Base-by-base conservation (phyloP, 257 asterid species). In the Salvia splendens region DNA sequence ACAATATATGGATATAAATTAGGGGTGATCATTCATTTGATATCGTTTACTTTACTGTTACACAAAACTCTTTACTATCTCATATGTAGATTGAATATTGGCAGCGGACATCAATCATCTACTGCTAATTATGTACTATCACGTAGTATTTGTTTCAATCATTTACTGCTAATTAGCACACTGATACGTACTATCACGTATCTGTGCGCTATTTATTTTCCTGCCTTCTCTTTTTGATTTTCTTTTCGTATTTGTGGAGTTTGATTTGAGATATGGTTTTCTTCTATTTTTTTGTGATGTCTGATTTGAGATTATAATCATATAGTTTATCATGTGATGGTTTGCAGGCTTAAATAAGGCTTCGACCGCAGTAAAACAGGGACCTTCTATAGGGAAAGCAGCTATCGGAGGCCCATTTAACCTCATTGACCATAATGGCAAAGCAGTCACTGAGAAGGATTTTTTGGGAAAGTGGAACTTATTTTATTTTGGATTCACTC, bases 331-430 rank as follows among this genome's bases (percentile, higher is more conserved):
- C 5, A 11, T 30, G 12, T 54, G 20, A 20, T 63, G 78, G 68
- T 30, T 33, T 81, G 84, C 87, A 89, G 99, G 77, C 54, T 80
- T 90, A 73, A 81, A 65, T 70, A 80, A 35, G 47, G 87, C 94
- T 61, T 85, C 97, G 41, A 84, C 70, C 61, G 79, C 82, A 0
- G 92, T 83, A 61, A 86, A 73, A 64, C 84, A 90, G 51, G 96
- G 96, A 9, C 95, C 97, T 12, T 89, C 97, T 8, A 94, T 46
- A 8, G 97, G 99, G 77, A 90, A 84, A 77, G 92, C 97, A 16
- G 89, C 91, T 24, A 88, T 93, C 67, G 97, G 97, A 41, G 97
- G 97, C 57, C 95, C 97, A 30, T 93, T 93, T 77, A 90, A 67
- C 83, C 96, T 93, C 56, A 71, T 90, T 62, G 93, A 93, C 78